Base-by-base conservation (phyloP, 495 filamentous ascomycete genomes). In the Hypoxylon trugodes region DNA sequence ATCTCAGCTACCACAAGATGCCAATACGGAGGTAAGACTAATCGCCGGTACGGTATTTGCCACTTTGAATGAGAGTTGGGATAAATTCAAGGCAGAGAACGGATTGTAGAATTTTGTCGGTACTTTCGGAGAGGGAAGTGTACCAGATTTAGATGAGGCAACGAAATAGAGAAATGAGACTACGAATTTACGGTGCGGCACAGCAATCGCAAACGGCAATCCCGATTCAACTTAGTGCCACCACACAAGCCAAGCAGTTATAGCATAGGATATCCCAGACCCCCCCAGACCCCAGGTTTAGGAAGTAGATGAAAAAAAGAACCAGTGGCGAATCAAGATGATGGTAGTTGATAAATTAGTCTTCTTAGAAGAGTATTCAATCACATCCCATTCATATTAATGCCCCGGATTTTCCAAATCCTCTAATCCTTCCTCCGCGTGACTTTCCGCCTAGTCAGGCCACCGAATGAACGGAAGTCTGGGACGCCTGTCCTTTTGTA, bases 31-130 rank as follows among this genome's bases (percentile, higher is more conserved):
- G 75, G 91, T 96, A 59, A 86, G 84, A 37, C 96, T 98, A 89
- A 91, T 98, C 73, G 90, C 92, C 46, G 90, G 86, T 6, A 86
- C 89, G 4, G 95, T 98, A 13, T 98, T 98, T 68, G 89, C 88
- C 61, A 90, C 92, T 12, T 79, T 98, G 72, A 98, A 98, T 71
- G 96, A 98, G 76, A 92, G 93, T 5, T 98, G 95, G 95, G 95
- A 98, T 72, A 96, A 93, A 75, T 98, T 98, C 78, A 95, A 94
- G 77, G 80, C 81, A 55, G 93, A 98, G 69, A 97, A 98, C 74
- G 85, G 84, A 3, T 76, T 94, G 53, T 94, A 80, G 73, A n/a
- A 30, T 38, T 10, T 4, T 19, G 18, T 28, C 46, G 38, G 16
- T 18, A 7, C 13, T 9, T 13, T 21, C 30, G 21, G 9, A 41